Evolutionary conservation across 1,139 yeast species (phyloP).

Genomic region (Arxiozyma heterogenica): DNA sequence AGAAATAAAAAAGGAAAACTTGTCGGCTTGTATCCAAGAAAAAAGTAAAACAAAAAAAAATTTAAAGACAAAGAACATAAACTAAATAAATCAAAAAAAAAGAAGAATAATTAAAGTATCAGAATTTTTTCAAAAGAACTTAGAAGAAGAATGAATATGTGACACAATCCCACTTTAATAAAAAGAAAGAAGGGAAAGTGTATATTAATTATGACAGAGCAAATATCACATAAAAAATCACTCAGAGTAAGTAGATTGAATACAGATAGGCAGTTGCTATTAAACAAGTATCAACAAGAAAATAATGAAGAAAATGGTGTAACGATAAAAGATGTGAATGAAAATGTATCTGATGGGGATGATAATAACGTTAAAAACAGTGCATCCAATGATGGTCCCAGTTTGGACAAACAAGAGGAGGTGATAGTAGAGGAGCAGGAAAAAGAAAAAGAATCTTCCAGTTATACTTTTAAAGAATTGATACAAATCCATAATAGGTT

Average conservation of each 20-base stretch:
- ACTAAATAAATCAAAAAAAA: no score
- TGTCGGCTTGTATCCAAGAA: no score
- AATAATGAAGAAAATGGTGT: conserved; percentile 14
- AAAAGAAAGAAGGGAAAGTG: background rate
- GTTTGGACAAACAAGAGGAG: background rate
- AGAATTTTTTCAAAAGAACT: no score
- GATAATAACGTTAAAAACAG: background rate
- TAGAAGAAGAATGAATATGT: no score
- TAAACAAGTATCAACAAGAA: conserved; percentile 38
- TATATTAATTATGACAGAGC: conserved; percentile 20
- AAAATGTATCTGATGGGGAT: background rate
- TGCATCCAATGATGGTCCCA: background rate
- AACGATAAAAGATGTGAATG: conserved; percentile 6
- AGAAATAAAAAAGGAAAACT: no score
- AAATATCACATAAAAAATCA: conserved; percentile 14
- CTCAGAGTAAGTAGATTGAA: conserved; percentile 14
- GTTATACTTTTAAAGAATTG: conserved; percentile 33
- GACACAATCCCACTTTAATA: no score
- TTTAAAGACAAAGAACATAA: no score
- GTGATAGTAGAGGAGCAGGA: background rate
- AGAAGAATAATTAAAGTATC: no score
- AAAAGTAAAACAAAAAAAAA: no score
- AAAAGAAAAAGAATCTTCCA: conserved; percentile 20
- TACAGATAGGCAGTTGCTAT: conserved; percentile 34
- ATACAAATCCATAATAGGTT: conserved; percentile 35